Base-by-base conservation (phyloP, 1,139 yeast species). In the Suhomyces maxii region DNA sequence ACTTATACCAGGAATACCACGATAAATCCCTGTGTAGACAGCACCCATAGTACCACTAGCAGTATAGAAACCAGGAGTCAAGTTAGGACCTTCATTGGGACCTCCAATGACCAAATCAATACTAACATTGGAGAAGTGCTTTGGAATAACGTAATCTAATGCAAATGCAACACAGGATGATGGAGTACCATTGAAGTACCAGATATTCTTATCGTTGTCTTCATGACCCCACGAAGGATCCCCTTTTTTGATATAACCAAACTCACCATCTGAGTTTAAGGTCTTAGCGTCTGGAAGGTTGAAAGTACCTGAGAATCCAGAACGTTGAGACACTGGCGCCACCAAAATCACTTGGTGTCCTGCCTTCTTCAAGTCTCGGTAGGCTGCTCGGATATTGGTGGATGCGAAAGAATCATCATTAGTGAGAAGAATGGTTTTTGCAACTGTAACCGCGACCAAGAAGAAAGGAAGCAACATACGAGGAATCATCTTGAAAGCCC, bases 171-270 rank as follows among this genome's bases (percentile, higher is more conserved):
- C 71, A 53, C 72, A 71, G 7, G 76, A 68, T 28, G 76, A 67
- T 31, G 79, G 77, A 10, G 76, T 67, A 26, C 77, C 78, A 50
- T 71, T 68, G 60, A 73, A 73, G 55, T 76, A 76, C 78, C 79
- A 75, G 48, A 73, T 62, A 55, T 71, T 67, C 42, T 57, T 54
- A 54, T 76, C 78, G 36, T 57, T 49, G 7, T 48, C 62, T 40
- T 71, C 75, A 45, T 65, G 68, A 34, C 76, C 79, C 77, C 77
- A 75, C 26, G 76, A 65, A 39, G 76, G 75, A 34, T 65, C 65
- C 13, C 79, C 80, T 0, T 55, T 58, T 49, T 65, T 64, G 41
- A 65, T 66, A 53, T 69, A 72, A 12, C 62, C 62, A 50, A 74
- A 76, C 49, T 69, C 71, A 26, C 71, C 77, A 49, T 70, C 70